Percentiles rank a stretch among this genome's conserved stretches.
Evolutionary conservation across 129 eudicot species (phyloP).

Genomic region (Ambrosia trifida): DNA sequence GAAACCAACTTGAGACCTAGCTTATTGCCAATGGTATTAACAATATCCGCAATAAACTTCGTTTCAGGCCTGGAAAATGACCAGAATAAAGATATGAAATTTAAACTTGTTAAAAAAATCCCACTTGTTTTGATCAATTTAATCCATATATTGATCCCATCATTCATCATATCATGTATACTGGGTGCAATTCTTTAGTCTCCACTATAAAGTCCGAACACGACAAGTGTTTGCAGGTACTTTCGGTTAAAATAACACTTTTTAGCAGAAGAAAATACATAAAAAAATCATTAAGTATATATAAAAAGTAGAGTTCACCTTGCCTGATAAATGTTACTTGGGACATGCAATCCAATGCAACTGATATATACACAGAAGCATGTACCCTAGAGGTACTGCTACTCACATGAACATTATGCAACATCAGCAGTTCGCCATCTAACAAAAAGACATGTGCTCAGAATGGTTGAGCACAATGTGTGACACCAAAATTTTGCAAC

Average conservation of each 20-base stretch:
- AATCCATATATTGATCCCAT: not conserved
- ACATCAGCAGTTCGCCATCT: not conserved
- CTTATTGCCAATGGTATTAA: constrained; percentile 33
- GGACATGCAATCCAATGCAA: not conserved
- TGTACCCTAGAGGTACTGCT: not conserved
- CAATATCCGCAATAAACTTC: constrained; percentile 36
- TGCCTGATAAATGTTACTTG: too few relatives aligned
- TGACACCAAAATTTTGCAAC: not conserved
- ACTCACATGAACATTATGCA: not conserved
- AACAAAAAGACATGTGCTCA: not conserved
- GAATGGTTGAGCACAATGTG: not conserved
- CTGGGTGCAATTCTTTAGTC: not conserved
- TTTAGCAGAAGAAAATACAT: too few relatives aligned
- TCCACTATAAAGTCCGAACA: not conserved
- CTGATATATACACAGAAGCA: not conserved
- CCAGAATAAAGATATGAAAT: not conserved
- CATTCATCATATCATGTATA: not conserved
- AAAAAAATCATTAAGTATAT: too few relatives aligned
- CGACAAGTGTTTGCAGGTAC: too few relatives aligned
- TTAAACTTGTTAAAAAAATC: not conserved
- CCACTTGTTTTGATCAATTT: not conserved
- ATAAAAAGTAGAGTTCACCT: too few relatives aligned
- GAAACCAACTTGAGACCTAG: constrained; percentile 34
- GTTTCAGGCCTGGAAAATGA: constrained; percentile 33
- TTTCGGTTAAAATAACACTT: too few relatives aligned